Conservation (phyloP, 2,329 filamentous ascomycete species). For the Sarocladium kiliense region DNA sequence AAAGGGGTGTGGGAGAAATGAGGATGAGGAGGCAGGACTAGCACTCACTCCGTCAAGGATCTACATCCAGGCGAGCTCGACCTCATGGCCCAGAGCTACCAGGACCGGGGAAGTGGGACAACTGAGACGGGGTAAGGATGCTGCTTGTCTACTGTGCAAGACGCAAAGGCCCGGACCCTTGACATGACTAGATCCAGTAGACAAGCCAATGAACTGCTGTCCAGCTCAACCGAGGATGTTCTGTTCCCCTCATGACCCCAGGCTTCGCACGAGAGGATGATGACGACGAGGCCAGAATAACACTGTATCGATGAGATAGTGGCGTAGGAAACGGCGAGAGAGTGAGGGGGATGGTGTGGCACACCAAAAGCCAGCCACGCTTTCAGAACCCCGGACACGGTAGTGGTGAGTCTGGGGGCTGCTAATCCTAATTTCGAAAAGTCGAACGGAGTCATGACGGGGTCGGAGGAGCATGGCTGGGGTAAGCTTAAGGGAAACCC, state of each 20-base stretch:
- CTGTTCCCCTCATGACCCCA: background rate
- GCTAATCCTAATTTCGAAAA: background rate
- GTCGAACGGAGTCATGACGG: background rate
- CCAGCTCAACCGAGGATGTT: background rate
- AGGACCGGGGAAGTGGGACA: background rate
- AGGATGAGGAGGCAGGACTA: background rate
- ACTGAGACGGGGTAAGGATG: background rate
- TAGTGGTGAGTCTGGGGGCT: background rate
- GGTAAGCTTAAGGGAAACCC: background rate
- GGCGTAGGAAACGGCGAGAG: background rate
- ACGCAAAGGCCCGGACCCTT: no score
- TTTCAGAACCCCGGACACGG: background rate
- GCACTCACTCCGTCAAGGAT: no score
- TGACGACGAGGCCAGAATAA: background rate
- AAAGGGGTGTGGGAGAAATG: background rate
- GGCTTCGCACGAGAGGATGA: background rate
- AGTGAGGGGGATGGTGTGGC: background rate
- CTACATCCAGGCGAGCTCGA: background rate
- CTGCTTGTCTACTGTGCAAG: background rate
- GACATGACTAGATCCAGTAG: no score
- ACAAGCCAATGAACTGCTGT: background rate
- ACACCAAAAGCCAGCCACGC: background rate
- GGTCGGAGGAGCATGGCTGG: background rate
- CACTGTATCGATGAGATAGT: background rate
- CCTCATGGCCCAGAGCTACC: background rate